Evolutionary conservation across 208 protist genomes (phyloP).

Genomic region (Herpetomonas muscarum): DNA sequence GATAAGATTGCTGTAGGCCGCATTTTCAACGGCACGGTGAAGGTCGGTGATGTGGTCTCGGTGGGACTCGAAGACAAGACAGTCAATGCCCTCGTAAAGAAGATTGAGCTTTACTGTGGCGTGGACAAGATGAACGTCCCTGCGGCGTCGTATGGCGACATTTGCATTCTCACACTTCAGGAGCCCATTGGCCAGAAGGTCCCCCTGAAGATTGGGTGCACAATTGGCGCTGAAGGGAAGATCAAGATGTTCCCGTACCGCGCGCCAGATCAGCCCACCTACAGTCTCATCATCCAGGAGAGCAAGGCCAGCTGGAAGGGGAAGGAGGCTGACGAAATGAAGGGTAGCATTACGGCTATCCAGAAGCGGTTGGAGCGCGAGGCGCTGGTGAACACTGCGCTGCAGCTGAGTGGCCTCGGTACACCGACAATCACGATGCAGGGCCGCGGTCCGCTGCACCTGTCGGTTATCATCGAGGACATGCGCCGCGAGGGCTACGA

Average conservation of each 20-base stretch:
- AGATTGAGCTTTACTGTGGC: conserved; percentile 84
- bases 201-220: conserved; percentile 86
- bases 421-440: conserved; percentile 75
- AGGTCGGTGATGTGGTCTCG: conserved; percentile 82
- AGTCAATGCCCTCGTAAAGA: conserved; percentile 81
- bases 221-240: conserved; percentile 64
- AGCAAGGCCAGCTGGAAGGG: conserved; percentile 88
- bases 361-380: conserved; percentile 86
- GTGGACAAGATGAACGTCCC: conserved; percentile 65
- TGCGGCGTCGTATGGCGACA: conserved; percentile 76
- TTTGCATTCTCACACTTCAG: conserved; percentile 79
- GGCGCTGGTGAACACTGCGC: conserved; percentile 92
- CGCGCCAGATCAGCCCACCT: conserved; percentile 94
- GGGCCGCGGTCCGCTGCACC: conserved; percentile 96
- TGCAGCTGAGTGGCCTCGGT: conserved; percentile 56
- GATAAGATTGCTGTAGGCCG: conserved; percentile 92
- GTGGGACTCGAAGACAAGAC: conserved; percentile 80
- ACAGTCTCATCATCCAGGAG: conserved; percentile 88
- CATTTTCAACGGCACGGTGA: conserved; percentile 87
- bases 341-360: conserved; percentile 57
- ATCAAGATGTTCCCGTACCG: conserved; percentile 80
- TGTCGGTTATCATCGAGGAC: conserved; percentile 97
- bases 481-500: conserved; percentile 98
- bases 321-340: conserved; percentile 84
- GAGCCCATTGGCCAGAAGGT: conserved; percentile 84